Base-by-base conservation (phyloP, 345 rosid species). In the Camelina sativa region DNA sequence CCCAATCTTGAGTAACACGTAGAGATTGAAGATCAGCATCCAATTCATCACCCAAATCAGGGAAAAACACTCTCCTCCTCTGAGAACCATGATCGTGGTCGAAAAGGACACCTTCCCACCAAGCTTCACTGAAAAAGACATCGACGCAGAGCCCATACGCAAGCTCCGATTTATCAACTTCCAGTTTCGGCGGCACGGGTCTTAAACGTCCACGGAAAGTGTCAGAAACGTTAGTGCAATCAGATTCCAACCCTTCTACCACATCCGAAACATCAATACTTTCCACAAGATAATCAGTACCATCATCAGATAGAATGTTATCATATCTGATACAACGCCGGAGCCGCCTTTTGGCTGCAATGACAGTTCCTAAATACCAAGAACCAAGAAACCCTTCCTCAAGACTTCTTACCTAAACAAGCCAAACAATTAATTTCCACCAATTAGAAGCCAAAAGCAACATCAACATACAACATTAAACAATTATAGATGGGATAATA, bases 71-170 rank as follows among this genome's bases (percentile, higher is more conserved):
- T 50, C 57, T 82, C 78, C 96, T 83, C 76, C 82, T 58, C 38
- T 80, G 80, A 1, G 71, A 71, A 38, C 84, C 91, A 69, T 75
- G 80, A 11, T 75, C 75, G 54, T 74, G 75, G 75, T 93, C 93
- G 23, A 89, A 87, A 64, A 91, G 11, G 37, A 93, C 97, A 62
- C 98, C 98, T 82, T 93, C 98, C 98, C 97, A 89, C 97, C 97
- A 91, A 38, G 86, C 84, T 0, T 86, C 93, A 51, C 32, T 52
- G 79, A 75, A 59, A 46, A 28, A 75, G 0, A 76, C 88, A 76
- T 93, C 98, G 22, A 93, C 96, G 37, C 96, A 89, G 71, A 79
- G 51, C 13, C 96, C 98, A 53, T 85, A 87, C 9, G 7, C 41
- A 46, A 89, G 86, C 40, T 19, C 59, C 58, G 72, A 51, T 20